phyloP scores from a whole-genome alignment of 2,329 filamentous ascomycete species.

The Pochonia chlamydosporia region DNA sequence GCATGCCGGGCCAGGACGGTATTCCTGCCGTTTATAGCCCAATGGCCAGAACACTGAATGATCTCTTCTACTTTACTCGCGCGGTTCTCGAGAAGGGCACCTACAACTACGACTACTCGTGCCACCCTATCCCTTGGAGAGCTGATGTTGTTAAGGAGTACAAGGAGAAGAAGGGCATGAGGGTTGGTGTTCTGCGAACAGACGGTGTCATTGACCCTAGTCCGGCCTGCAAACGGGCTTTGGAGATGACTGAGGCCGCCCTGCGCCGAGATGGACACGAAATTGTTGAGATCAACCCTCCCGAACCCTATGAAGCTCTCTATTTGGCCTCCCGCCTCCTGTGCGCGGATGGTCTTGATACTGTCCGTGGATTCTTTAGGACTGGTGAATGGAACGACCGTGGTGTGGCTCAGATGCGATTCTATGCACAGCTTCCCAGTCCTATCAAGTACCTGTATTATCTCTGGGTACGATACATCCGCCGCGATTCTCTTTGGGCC shows the following conservation, averaged over 20 bases:
- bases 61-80: constrained; percentile 78
- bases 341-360: constrained; percentile 77
- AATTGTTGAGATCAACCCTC: constrained; percentile 57
- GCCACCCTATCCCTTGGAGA: constrained; percentile 81
- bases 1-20: constrained; percentile 89
- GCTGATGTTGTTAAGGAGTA: constrained; percentile 53
- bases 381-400: constrained; percentile 73
- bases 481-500: constrained; percentile 71
- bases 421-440: constrained; percentile 66
- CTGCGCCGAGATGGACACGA: constrained; percentile 70
- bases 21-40: constrained; percentile 85
- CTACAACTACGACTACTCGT: constrained; percentile 82
- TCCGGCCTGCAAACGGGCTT: constrained; percentile 73
- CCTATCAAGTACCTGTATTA: constrained; percentile 82
- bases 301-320: constrained; percentile 69
- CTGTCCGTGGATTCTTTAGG: constrained; percentile 71
- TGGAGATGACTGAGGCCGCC: constrained; percentile 65
- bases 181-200: constrained; percentile 70
- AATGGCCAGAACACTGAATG: constrained; percentile 81
- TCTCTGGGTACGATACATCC: constrained; percentile 81
- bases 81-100: constrained; percentile 74
- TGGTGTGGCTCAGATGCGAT: constrained; percentile 69
- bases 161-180: constrained; percentile 54
- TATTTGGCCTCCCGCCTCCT: constrained; percentile 73
- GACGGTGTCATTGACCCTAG: constrained; percentile 82